These are phyloP conservation scores for Kazachstania bromeliacearum DNA, from an alignment of 805 yeast species.

Conservation along the genomic window DNA sequence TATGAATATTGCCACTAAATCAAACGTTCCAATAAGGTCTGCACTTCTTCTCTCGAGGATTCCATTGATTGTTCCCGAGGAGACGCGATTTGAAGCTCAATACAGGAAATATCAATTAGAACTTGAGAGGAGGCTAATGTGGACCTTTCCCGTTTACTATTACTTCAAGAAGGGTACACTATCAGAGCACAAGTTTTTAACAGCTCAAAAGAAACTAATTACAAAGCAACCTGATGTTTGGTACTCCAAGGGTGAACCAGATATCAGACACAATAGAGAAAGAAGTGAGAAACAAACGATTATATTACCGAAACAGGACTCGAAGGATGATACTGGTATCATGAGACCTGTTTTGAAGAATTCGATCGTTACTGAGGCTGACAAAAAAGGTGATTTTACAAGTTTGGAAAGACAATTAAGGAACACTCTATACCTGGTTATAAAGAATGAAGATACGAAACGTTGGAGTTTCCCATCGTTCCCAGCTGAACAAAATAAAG, in stretches of 20 bases:
- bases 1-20: conserved; percentile 5
- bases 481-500: conserved; percentile 34
- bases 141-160: conserved; percentile 94
- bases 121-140: conserved; percentile 82
- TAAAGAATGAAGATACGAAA: conserved; percentile 34
- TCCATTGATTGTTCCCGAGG: conserved; percentile 77
- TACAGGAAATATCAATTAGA: conserved; percentile 80
- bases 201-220: conserved; percentile 68
- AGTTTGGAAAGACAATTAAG: conserved; percentile 74
- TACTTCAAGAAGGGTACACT: conserved; percentile 86
- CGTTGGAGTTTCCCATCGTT: conserved; percentile 80
- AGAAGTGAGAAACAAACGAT: conserved; percentile 73
- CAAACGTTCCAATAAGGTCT: conserved; percentile 25
- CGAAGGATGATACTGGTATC: conserved; percentile 41
- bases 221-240: conserved; percentile 64
- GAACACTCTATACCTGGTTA: conserved; percentile 68
- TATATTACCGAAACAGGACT: conserved; percentile 58
- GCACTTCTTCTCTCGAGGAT: conserved; percentile 65
- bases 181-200: conserved; percentile 69
- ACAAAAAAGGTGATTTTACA: conserved; percentile 45
- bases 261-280: conserved; percentile 80
- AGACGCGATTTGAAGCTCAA: conserved; percentile 58
- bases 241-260: conserved; percentile 79
- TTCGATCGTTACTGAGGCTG: conserved; percentile 72
- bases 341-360: conserved; percentile 61